phyloP scores from a whole-genome alignment of 2,329 filamentous ascomycete genomes.

The Penicillium janthinellum region DNA sequence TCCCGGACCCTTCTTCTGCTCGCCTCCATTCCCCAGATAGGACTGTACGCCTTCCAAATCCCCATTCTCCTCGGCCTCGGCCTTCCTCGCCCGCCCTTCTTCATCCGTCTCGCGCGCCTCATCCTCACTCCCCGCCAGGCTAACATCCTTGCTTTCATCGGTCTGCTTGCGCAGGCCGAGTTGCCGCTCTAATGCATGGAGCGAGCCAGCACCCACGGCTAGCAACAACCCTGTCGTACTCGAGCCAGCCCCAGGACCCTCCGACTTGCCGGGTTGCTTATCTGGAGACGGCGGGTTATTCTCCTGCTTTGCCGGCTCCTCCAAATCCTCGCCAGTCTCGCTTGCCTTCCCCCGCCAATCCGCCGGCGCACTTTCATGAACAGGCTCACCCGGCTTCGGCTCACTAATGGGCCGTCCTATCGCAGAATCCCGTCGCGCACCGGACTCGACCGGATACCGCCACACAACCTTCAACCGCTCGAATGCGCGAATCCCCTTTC shows the following conservation, averaged over 20 bases:
- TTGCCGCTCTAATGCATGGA: constrained; percentile 51
- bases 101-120: constrained; percentile 29
- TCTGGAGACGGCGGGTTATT: constrained; percentile 1
- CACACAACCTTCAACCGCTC: constrained; percentile 86
- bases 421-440: constrained; percentile 23
- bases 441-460: constrained; percentile 52
- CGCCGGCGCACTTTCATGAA: constrained; percentile 69
- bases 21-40: constrained; percentile 30
- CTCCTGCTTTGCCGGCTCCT: constrained; percentile 13
- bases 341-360: constrained; percentile 70
- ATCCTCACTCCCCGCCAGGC: constrained; percentile 69
- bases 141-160: constrained; percentile 67
- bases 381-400: constrained; percentile 66
- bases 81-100: constrained; percentile 24
- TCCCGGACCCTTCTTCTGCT: neutral
- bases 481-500: constrained; percentile 78
- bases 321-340: neutral
- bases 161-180: constrained; percentile 69
- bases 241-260: neutral
- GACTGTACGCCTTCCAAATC: constrained; percentile 45
- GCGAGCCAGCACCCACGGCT: constrained; percentile 11
- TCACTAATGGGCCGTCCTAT: constrained; percentile 58
- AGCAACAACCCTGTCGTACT: neutral
- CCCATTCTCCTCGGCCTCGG: constrained; percentile 30
- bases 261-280: constrained; percentile 1